These are phyloP conservation scores for Zopfochytrium polystomum DNA, from an alignment of 371 early-diverging fungal species.

Conservation along the genomic window DNA sequence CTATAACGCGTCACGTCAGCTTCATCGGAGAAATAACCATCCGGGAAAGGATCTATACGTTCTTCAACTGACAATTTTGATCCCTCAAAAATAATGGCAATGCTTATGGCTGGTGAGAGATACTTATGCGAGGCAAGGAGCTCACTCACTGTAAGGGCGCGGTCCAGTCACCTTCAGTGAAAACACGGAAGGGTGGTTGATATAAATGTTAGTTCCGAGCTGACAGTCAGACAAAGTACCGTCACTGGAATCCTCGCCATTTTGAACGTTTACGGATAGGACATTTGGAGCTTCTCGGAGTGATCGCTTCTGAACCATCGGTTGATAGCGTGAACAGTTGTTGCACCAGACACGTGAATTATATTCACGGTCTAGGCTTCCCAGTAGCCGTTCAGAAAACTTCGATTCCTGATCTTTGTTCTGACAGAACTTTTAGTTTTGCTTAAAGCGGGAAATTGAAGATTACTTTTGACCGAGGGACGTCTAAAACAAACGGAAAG, in stretches of 20 bases:
- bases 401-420: too few species aligned
- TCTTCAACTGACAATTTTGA: not conserved
- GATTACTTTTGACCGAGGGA: too few species aligned
- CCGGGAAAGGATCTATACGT: too few species aligned
- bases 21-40: too few species aligned
- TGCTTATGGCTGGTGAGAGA: not conserved
- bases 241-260: not conserved
- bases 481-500: slow-evolving; percentile 77
- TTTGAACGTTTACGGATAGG: not conserved
- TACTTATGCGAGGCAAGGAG: too few species aligned
- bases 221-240: not conserved
- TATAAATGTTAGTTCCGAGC: not conserved
- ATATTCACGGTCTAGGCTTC: slow-evolving; percentile 66
- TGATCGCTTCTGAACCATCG: not conserved
- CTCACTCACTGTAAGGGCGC: not conserved
- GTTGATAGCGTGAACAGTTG: slow-evolving; percentile 62
- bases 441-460: too few species aligned
- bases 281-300: not conserved
- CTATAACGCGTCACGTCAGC: too few species aligned
- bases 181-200: too few species aligned
- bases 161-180: too few species aligned
- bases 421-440: too few species aligned
- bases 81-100: not conserved
- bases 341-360: slow-evolving; percentile 80
- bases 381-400: slow-evolving; percentile 55